phyloP scores from a whole-genome alignment of 1,284 basidiomycete genomes.

The Irpex rosettiformis region DNA sequence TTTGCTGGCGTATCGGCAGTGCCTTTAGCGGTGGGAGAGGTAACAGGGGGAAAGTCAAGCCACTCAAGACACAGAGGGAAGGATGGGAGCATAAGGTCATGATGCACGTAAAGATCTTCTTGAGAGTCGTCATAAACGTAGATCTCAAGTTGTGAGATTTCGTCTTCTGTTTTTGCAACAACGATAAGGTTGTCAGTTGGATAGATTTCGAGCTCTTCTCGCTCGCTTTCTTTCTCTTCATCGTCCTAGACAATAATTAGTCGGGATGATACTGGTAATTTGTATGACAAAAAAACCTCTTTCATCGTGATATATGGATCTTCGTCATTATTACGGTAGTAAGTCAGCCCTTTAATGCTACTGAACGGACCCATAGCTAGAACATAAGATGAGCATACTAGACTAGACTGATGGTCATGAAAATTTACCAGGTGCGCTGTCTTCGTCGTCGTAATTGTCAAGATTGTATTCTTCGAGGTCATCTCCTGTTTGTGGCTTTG shows the following conservation, averaged over 20 bases:
- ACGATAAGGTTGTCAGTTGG: slow-evolving; percentile 93
- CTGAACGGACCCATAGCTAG: slow-evolving; percentile 88
- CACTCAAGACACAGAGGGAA: slow-evolving; percentile 99
- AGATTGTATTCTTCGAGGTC: slow-evolving; percentile 92
- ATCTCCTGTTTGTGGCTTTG: slow-evolving; percentile 46
- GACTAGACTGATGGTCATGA: not conserved
- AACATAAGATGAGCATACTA: slow-evolving; percentile 8
- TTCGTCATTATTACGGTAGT: slow-evolving; percentile 88
- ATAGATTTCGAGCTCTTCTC: slow-evolving; percentile 87
- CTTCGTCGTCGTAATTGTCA: slow-evolving; percentile 92
- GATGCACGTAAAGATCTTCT: slow-evolving; percentile 95
- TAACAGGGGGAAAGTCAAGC: slow-evolving; percentile 88
- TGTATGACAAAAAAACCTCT: slow-evolving; percentile 50
- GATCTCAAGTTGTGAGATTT: slow-evolving; percentile 93
- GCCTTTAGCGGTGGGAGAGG: slow-evolving; percentile 37
- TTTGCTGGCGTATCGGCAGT: slow-evolving; percentile 34
- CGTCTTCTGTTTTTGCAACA: slow-evolving; percentile 94
- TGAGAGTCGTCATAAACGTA: slow-evolving; percentile 92
- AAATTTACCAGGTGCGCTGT: slow-evolving; percentile 52
- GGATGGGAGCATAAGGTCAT: slow-evolving; percentile 96
- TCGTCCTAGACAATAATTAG: slow-evolving; percentile 48
- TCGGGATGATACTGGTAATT: slow-evolving; percentile 9
- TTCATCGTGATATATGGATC: slow-evolving; percentile 98
- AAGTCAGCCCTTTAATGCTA: slow-evolving; percentile 93
- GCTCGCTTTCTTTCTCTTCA: slow-evolving; percentile 57